A percentile compares a stretch with the other conserved stretches of the same genome.
phyloP scores from a whole-genome alignment of 2,329 filamentous ascomycete genomes.

The Colletotrichum zoysiae region DNA sequence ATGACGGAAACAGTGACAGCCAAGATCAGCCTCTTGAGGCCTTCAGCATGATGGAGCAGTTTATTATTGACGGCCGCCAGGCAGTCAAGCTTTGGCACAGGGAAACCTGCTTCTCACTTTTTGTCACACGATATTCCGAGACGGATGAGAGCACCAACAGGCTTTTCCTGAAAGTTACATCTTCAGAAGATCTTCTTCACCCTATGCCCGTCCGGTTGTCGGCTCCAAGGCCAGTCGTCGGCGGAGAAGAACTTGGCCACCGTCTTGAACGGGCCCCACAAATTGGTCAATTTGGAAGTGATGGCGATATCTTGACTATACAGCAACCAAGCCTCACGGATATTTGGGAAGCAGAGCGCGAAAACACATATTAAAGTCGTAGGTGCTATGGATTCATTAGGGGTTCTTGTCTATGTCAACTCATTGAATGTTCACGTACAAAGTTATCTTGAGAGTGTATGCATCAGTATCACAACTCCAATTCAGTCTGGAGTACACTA shows the following conservation, averaged over 20 bases:
- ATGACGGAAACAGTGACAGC: not conserved
- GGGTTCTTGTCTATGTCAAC: not conserved
- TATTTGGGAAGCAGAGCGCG: conserved; percentile 7
- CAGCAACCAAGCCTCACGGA: not conserved
- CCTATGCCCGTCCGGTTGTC: not conserved
- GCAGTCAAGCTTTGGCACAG: not conserved
- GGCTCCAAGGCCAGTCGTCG: not conserved
- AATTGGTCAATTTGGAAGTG: not conserved
- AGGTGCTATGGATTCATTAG: not conserved
- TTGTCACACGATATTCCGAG: conserved; percentile 17
- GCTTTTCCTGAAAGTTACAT: conserved; percentile 1
- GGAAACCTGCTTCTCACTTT: conserved; percentile 1
- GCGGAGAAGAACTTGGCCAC: not conserved
- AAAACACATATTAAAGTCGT: not conserved
- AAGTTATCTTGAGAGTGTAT: not conserved
- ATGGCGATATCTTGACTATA: not conserved
- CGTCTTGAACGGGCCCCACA: conserved; percentile 4
- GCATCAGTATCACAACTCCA: too few species aligned
- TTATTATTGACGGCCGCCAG: conserved; percentile 14
- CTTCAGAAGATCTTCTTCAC: conserved; percentile 4
- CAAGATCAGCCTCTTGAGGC: not conserved
- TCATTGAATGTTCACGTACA: not conserved
- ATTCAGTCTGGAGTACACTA: not conserved
- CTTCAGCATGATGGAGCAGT: conserved; percentile 14
- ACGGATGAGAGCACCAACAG: not conserved